Evolutionary conservation across 1,139 yeast genomes (phyloP).

Genomic region (Zygoascus meyerae): DNA sequence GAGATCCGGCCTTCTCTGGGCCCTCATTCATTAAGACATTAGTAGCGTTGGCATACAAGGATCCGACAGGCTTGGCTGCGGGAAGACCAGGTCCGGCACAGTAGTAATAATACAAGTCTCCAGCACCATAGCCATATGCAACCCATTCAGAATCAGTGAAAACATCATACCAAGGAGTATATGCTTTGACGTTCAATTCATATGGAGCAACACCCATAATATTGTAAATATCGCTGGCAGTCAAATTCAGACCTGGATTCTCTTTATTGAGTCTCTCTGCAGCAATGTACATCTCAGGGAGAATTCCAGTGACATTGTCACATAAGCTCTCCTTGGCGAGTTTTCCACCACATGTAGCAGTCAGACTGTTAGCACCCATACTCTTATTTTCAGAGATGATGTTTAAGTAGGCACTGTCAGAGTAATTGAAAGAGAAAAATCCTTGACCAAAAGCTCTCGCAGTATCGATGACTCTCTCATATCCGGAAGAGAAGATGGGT

Average conservation of each 20-base stretch:
- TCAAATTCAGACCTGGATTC: conserved; percentile 42
- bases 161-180: conserved; percentile 49
- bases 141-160: conserved; percentile 53
- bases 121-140: conserved; percentile 40
- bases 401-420: conserved; percentile 33
- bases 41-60: conserved; percentile 48
- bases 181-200: conserved; percentile 51
- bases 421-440: conserved; percentile 37
- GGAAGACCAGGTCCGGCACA: conserved; percentile 50
- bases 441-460: conserved; percentile 41
- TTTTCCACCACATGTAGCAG: conserved; percentile 30
- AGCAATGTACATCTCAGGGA: conserved; percentile 34
- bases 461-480: conserved; percentile 37
- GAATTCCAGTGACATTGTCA: conserved; percentile 6
- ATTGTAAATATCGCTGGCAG: conserved; percentile 39
- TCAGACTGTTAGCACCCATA: conserved; percentile 40
- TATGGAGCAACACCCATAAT: conserved; percentile 52
- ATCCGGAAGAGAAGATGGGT: conserved; percentile 39
- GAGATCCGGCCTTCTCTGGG: conserved; percentile 34
- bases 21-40: conserved; percentile 38
- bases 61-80: conserved; percentile 42
- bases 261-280: conserved; percentile 38
- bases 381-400: conserved; percentile 34
- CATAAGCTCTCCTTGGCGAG: conserved; percentile 6
- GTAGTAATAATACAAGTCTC: conserved; percentile 47